Conservation (phyloP, 116 monocot genomes). For the Trichopus zeylanicus region DNA sequence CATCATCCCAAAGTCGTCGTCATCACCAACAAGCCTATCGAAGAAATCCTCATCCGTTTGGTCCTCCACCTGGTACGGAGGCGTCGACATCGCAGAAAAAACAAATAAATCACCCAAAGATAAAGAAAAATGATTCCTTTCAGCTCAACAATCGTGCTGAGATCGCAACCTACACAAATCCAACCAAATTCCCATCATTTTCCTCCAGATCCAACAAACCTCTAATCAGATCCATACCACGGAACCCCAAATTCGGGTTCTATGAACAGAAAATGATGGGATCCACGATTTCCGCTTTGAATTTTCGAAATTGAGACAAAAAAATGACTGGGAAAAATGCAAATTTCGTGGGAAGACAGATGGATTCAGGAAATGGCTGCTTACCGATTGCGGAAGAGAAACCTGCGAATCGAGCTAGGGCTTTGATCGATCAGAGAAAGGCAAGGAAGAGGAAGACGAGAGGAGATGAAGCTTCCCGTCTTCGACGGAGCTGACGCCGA, state of each 20-base stretch:
- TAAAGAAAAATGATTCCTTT: no score
- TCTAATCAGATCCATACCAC: not conserved
- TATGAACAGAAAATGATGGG: not conserved
- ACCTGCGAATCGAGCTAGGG: not conserved
- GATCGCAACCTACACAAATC: slow-evolving; percentile 7
- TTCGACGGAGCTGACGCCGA: no score
- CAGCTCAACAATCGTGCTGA: no score
- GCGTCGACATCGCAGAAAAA: slow-evolving; percentile 15
- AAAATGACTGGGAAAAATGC: not conserved
- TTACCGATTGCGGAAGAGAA: not conserved
- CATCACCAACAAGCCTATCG: slow-evolving; percentile 79
- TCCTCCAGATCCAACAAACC: not conserved
- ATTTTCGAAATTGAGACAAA: not conserved
- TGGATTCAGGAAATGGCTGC: not conserved
- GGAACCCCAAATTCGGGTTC: not conserved
- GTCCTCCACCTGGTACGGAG: slow-evolving; percentile 47
- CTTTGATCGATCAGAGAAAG: not conserved
- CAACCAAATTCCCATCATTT: no score
- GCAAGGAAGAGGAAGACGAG: no score
- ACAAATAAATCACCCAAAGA: not conserved
- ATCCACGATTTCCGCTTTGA: slow-evolving; percentile 14
- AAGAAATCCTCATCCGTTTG: slow-evolving; percentile 98
- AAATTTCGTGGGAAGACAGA: no score
- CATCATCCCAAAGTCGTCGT: slow-evolving; percentile 32
- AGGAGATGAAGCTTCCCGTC: no score